phyloP scores from a whole-genome alignment of 2,329 filamentous ascomycete species.

The Trichoderma citrinoviride region DNA sequence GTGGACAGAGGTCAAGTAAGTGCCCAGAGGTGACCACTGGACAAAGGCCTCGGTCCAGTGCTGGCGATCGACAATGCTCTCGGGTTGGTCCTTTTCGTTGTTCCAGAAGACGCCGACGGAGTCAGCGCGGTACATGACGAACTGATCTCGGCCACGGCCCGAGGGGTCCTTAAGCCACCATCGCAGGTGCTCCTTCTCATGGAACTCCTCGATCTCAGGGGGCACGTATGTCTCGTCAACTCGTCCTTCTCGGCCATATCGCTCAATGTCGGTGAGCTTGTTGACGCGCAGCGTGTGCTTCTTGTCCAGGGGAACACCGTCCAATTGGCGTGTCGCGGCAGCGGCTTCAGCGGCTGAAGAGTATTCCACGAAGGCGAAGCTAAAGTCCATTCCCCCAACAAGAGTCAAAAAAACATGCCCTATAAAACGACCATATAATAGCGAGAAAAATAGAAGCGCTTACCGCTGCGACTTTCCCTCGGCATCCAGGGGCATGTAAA shows the following conservation, averaged over 20 bases:
- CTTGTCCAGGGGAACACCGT: constrained; percentile 88
- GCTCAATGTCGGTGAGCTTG: constrained; percentile 97
- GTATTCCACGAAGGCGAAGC: constrained; percentile 97
- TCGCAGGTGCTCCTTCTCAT: constrained; percentile 88
- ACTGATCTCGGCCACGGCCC: constrained; percentile 85
- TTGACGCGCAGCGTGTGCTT: constrained; percentile 94
- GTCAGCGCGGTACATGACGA: constrained; percentile 89
- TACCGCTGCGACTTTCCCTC: constrained; percentile 84
- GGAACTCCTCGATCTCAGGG: constrained; percentile 79
- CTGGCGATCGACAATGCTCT: constrained; percentile 84
- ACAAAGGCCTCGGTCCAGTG: constrained; percentile 99
- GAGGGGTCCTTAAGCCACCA: constrained; percentile 85
- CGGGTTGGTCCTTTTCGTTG: constrained; percentile 87
- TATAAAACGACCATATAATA: not conserved
- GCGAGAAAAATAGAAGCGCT: constrained; percentile 31
- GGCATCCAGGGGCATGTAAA: constrained; percentile 92
- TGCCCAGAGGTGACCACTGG: constrained; percentile 95
- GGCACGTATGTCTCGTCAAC: constrained; percentile 86
- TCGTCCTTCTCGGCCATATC: constrained; percentile 89
- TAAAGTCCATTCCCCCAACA: constrained; percentile 38
- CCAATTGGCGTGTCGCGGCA: constrained; percentile 83
- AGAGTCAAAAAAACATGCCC: not conserved
- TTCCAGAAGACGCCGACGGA: constrained; percentile 97
- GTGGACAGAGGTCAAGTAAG: constrained; percentile 91
- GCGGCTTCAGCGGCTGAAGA: constrained; percentile 85